A percentile compares a stretch with the other conserved stretches of the same genome.
Conservation (phyloP, 1,284 basidiomycete species). For the Kalmanozyma brasiliensis region DNA sequence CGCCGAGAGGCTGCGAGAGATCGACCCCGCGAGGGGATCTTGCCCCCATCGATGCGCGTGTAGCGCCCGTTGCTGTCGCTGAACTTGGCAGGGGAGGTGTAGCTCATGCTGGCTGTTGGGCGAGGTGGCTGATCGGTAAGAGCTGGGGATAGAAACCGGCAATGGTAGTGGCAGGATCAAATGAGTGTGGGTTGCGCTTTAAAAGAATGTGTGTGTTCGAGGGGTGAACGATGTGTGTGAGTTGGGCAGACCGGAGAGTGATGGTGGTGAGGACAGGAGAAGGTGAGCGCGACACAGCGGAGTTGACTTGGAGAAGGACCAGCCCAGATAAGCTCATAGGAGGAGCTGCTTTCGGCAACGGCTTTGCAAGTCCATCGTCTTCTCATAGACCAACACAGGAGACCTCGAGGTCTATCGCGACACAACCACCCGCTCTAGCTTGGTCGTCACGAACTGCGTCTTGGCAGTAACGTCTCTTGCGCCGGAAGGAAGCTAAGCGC, state of each 20-base stretch:
- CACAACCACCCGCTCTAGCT: not conserved
- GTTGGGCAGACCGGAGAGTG: conserved; percentile 3
- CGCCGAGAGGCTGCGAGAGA: conserved; percentile 26
- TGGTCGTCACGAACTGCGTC: too few relatives aligned
- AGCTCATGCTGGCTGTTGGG: conserved; percentile 18
- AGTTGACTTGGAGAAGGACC: too few relatives aligned
- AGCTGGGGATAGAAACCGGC: conserved; percentile 15
- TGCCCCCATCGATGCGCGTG: conserved; percentile 36
- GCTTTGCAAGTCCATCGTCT: not conserved
- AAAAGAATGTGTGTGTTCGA: conserved; percentile 2
- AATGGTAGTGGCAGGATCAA: not conserved
- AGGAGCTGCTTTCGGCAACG: conserved; percentile 1
- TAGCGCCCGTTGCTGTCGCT: conserved; percentile 39
- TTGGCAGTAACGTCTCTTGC: conserved; percentile 1
- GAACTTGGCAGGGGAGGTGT: conserved; percentile 34
- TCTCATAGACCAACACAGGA: conserved; percentile 10
- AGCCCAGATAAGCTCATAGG: not conserved
- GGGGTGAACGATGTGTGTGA: conserved; percentile 18
- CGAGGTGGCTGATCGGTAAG: not conserved
- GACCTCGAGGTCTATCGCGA: not conserved
- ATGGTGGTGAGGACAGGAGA: conserved; percentile 7
- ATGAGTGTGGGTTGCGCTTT: not conserved
- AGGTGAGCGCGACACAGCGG: too few relatives aligned
- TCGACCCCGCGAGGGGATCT: conserved; percentile 38
- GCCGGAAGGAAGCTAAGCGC: too few relatives aligned